Evolutionary conservation across 2,329 filamentous ascomycete genomes (phyloP).

Genomic region (Monilinia fructicola): DNA sequence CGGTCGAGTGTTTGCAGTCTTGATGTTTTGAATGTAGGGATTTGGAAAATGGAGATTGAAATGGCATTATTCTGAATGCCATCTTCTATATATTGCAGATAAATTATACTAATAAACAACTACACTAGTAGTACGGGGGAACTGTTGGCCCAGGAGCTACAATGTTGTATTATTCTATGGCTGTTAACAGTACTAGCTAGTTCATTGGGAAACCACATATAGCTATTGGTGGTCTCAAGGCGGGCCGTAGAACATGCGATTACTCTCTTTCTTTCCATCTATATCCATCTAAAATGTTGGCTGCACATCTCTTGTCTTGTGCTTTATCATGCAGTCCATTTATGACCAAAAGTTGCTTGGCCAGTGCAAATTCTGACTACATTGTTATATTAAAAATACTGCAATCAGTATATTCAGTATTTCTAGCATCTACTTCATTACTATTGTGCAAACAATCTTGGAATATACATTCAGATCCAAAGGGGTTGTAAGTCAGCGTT

Average conservation of each 20-base stretch:
- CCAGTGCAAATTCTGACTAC: neutral
- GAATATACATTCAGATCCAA: neutral
- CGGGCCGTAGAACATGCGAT: neutral
- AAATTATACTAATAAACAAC: neutral
- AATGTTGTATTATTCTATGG: slow-evolving; percentile 3
- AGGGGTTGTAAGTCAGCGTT: too few relatives aligned
- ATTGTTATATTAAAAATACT: neutral
- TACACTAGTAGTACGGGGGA: neutral
- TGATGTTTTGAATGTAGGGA: neutral
- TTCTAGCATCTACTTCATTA: neutral
- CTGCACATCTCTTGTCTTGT: neutral
- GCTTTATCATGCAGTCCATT: neutral
- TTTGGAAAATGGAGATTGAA: neutral
- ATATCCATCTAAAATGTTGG: neutral
- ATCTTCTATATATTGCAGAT: neutral
- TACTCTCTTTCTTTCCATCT: neutral
- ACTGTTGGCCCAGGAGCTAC: neutral
- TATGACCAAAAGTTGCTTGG: neutral
- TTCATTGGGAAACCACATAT: neutral
- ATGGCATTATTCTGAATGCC: neutral
- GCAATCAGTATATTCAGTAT: neutral
- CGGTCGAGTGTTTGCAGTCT: neutral
- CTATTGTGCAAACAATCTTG: too few relatives aligned
- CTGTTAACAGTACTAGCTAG: neutral
- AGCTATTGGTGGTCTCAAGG: neutral